A percentile compares a stretch with the other conserved stretches of the same genome.
These are phyloP conservation scores for Cryptosporidium ubiquitum DNA, from an alignment of 169 alveolate species.

Conservation along the genomic window DNA sequence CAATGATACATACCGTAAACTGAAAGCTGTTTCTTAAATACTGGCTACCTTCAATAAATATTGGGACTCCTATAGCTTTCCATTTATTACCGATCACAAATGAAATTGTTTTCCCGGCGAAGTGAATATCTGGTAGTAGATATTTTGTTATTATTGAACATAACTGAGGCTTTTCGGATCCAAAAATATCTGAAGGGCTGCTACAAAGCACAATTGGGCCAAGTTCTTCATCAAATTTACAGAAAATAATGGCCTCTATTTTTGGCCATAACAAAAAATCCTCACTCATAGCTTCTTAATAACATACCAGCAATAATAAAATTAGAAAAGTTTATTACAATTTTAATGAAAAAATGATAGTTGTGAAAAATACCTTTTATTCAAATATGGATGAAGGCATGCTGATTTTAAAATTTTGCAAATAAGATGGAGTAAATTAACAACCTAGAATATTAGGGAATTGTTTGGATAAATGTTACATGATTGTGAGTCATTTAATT, in stretches of 20 bases:
- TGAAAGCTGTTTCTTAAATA: constrained; percentile 66
- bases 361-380: neutral
- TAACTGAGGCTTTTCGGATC: constrained; percentile 18
- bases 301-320: neutral
- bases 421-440: neutral
- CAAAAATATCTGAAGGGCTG: constrained; percentile 55
- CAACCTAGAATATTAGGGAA: too few species aligned
- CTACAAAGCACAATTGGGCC: constrained; percentile 67
- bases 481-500: neutral
- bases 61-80: constrained; percentile 70
- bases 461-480: too few species aligned
- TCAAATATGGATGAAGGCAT: neutral
- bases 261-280: constrained; percentile 46
- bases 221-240: constrained; percentile 73
- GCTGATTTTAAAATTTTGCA: too few species aligned
- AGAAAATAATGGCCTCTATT: constrained; percentile 65
- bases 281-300: neutral
- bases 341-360: too few species aligned
- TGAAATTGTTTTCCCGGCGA: constrained; percentile 36
- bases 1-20: constrained; percentile 57
- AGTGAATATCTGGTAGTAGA: constrained; percentile 54
- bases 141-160: constrained; percentile 45
- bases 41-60: constrained; percentile 53
- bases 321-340: neutral
- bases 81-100: constrained; percentile 24